These are phyloP conservation scores for Elymus sibiricus DNA, from an alignment of 176 grass and related monocot genomes.

Conservation along the genomic window DNA sequence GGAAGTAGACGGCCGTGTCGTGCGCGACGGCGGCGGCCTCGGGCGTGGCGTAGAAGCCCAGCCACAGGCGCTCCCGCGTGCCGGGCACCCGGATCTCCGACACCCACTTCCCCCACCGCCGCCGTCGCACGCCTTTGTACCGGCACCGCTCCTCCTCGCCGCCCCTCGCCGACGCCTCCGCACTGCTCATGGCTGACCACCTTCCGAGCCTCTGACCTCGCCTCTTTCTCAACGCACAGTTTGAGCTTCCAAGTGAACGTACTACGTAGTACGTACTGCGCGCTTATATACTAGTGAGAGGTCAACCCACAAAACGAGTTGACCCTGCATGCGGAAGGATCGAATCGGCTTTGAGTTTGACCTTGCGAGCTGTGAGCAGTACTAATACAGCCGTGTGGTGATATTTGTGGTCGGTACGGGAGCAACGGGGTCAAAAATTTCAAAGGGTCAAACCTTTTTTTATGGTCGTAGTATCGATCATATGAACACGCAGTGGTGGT, in stretches of 20 bases:
- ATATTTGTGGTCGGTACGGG: constrained; percentile 6
- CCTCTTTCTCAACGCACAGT: background rate
- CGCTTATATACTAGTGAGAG: constrained; percentile 9
- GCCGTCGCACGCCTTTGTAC: constrained; percentile 83
- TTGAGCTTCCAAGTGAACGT: background rate
- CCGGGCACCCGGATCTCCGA: constrained; percentile 89
- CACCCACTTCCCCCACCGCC: constrained; percentile 95
- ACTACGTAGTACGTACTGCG: background rate
- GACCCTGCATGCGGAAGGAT: background rate
- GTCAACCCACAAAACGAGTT: constrained; percentile 10
- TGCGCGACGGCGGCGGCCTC: constrained; percentile 70
- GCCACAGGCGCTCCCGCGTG: constrained; percentile 64
- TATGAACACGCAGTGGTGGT: background rate
- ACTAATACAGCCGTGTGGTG: background rate
- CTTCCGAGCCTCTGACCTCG: background rate
- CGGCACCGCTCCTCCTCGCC: constrained; percentile 29
- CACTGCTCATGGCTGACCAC: constrained; percentile 12
- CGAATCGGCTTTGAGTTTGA: constrained; percentile 5
- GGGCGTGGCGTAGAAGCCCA: constrained; percentile 57
- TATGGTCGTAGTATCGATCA: background rate
- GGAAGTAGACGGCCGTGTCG: constrained; percentile 85
- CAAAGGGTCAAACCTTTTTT: background rate
- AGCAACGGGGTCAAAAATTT: background rate
- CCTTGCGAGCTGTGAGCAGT: background rate
- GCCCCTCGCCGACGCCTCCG: background rate